A percentile compares a stretch with the other conserved stretches of the same genome.
phyloP scores from a whole-genome alignment of 805 yeast species.

The Cephaloascus albidus region DNA sequence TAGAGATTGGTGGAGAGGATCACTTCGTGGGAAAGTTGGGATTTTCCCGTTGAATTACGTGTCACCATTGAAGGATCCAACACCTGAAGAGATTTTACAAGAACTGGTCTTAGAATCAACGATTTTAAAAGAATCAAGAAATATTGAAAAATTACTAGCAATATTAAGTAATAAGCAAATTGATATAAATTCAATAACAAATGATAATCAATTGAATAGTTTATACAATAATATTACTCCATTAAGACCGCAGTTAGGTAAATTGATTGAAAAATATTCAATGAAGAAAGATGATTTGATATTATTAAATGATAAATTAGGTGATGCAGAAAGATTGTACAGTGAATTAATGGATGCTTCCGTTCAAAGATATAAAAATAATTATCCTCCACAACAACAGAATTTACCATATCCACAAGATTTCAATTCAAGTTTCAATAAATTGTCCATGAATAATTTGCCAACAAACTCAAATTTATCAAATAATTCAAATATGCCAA shows the following conservation, averaged over 20 bases:
- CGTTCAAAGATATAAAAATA: constrained; percentile 10
- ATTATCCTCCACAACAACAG: constrained; percentile 7
- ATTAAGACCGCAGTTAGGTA: constrained; percentile 65
- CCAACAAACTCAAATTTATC: neutral
- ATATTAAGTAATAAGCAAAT: constrained; percentile 30
- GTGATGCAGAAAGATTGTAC: constrained; percentile 59
- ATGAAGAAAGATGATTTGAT: constrained; percentile 70
- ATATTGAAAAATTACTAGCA: constrained; percentile 63
- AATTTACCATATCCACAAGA: neutral
- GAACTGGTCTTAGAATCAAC: constrained; percentile 42
- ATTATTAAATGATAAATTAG: constrained; percentile 60
- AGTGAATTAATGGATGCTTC: constrained; percentile 57
- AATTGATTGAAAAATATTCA: constrained; percentile 69
- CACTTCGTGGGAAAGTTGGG: constrained; percentile 72
- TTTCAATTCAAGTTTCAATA: neutral
- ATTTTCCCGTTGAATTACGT: constrained; percentile 92
- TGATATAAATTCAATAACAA: constrained; percentile 12
- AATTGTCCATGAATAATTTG: neutral
- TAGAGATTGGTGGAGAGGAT: constrained; percentile 94
- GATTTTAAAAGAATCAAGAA: constrained; percentile 43
- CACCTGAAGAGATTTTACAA: constrained; percentile 45
- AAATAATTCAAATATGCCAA: neutral
- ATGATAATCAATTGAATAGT: constrained; percentile 60
- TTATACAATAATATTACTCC: constrained; percentile 67
- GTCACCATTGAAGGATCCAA: constrained; percentile 60